Evolutionary conservation across 768 basidiomycete genomes (phyloP).

Genomic region (Phanerochaete carnosa): DNA sequence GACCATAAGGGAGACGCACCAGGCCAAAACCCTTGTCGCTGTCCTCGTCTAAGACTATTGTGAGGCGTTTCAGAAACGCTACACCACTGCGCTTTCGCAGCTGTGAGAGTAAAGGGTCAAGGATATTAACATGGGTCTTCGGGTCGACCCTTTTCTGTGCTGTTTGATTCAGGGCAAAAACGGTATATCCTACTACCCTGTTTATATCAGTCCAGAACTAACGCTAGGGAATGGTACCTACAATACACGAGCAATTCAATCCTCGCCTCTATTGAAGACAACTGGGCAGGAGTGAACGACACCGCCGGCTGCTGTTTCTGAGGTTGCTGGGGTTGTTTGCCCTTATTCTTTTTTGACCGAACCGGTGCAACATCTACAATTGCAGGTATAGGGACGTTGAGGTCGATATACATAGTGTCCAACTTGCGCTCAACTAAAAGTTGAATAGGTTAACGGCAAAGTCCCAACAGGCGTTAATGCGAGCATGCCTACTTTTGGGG

Average conservation of each 20-base stretch:
- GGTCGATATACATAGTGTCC: background rate
- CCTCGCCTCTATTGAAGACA: slow-evolving; percentile 55
- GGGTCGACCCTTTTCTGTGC: slow-evolving; percentile 70
- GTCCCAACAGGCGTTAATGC: too few species aligned
- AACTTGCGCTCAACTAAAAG: too few species aligned
- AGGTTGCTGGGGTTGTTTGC: slow-evolving; percentile 41
- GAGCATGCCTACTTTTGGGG: too few species aligned
- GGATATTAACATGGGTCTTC: slow-evolving; percentile 62
- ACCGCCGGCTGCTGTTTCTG: slow-evolving; percentile 16
- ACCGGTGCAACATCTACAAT: slow-evolving; percentile 5
- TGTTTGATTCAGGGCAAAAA: slow-evolving; percentile 74
- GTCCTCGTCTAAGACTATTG: slow-evolving; percentile 77
- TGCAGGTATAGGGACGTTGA: slow-evolving; percentile 19
- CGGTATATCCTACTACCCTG: slow-evolving; percentile 77
- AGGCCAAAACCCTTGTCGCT: slow-evolving; percentile 86
- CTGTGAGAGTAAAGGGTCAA: slow-evolving; percentile 56
- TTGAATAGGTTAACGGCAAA: too few species aligned
- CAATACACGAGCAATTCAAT: slow-evolving; percentile 72
- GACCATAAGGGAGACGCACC: slow-evolving; percentile 51
- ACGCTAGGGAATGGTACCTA: slow-evolving; percentile 21
- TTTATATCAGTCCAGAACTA: slow-evolving; percentile 9
- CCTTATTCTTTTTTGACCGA: slow-evolving; percentile 54
- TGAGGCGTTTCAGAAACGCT: slow-evolving; percentile 70
- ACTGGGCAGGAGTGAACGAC: slow-evolving; percentile 52
- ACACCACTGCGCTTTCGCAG: slow-evolving; percentile 57